Evolutionary conservation across 768 basidiomycete genomes (phyloP).

Genomic region (Tylopilus sp.): DNA sequence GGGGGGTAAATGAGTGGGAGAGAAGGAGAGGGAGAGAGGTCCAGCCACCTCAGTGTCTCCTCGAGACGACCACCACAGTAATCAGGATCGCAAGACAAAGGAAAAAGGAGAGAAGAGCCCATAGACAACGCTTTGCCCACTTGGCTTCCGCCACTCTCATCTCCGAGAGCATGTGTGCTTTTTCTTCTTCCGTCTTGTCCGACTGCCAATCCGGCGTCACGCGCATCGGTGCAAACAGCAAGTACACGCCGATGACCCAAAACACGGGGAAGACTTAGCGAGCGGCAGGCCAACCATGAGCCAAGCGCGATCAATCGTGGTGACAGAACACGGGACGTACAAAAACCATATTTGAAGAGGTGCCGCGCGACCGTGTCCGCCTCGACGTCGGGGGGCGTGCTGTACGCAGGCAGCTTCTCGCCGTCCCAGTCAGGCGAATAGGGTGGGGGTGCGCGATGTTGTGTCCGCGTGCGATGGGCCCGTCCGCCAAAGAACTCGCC

Average conservation of each 20-base stretch:
- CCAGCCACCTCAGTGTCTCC: slow-evolving; percentile 17
- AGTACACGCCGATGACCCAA: slow-evolving; percentile 56
- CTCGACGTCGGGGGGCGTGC: slow-evolving; percentile 36
- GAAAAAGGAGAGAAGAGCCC: slow-evolving; percentile 47
- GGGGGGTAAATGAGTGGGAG: background rate
- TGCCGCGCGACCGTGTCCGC: slow-evolving; percentile 55
- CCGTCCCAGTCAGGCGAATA: slow-evolving; percentile 42
- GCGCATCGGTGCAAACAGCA: slow-evolving; percentile 52
- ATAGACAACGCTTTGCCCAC: slow-evolving; percentile 56
- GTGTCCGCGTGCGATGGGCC: slow-evolving; percentile 21
- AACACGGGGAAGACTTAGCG: slow-evolving; percentile 59
- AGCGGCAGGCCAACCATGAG: background rate
- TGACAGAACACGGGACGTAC: slow-evolving; percentile 32
- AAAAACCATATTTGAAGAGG: slow-evolving; percentile 61
- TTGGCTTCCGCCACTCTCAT: slow-evolving; percentile 50
- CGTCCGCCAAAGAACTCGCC: slow-evolving; percentile 32
- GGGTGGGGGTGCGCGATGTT: slow-evolving; percentile 34
- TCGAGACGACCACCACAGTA: slow-evolving; percentile 20
- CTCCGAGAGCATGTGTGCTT: slow-evolving; percentile 40
- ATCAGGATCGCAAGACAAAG: slow-evolving; percentile 34
- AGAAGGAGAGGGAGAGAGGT: background rate
- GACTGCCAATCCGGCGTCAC: slow-evolving; percentile 51
- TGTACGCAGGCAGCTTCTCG: slow-evolving; percentile 27
- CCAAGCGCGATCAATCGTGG: background rate
- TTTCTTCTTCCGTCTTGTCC: slow-evolving; percentile 53